phyloP scores from a whole-genome alignment of 2,329 filamentous ascomycete genomes.

The Decorospora gaudefroyi region DNA sequence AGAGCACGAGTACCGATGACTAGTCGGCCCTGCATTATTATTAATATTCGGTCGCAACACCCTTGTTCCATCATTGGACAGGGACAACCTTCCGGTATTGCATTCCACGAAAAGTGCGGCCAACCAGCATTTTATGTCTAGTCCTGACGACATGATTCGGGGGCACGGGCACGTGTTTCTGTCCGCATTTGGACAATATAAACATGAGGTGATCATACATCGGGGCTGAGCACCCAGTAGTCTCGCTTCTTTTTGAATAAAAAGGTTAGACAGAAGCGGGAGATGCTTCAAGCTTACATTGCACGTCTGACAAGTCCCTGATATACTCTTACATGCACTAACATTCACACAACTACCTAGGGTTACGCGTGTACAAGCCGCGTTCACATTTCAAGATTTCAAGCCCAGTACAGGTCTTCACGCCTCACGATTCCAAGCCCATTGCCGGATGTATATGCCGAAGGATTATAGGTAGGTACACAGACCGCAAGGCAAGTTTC shows the following conservation, averaged over 20 bases:
- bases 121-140: constrained; percentile 2
- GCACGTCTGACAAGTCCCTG: too few relatives aligned
- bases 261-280: too few relatives aligned
- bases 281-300: constrained; percentile 1
- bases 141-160: constrained; percentile 8
- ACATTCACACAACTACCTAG: not conserved
- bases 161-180: too few relatives aligned
- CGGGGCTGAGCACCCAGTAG: too few relatives aligned
- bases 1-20: not conserved
- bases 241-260: too few relatives aligned
- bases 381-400: too few relatives aligned
- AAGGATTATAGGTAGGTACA: too few relatives aligned
- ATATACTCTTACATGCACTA: not conserved
- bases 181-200: not conserved
- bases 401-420: too few relatives aligned
- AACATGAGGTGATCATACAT: not conserved
- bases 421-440: too few relatives aligned
- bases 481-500: too few relatives aligned
- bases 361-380: too few relatives aligned
- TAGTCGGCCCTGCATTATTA: not conserved
- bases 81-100: not conserved
- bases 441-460: too few relatives aligned
- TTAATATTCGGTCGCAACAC: not conserved
- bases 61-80: not conserved
- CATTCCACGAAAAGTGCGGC: not conserved